Evolutionary conservation across 306 rosid species (phyloP), one percentile per base, ranked within the genome.

Genomic region (Arachis hypogaea): DNA sequence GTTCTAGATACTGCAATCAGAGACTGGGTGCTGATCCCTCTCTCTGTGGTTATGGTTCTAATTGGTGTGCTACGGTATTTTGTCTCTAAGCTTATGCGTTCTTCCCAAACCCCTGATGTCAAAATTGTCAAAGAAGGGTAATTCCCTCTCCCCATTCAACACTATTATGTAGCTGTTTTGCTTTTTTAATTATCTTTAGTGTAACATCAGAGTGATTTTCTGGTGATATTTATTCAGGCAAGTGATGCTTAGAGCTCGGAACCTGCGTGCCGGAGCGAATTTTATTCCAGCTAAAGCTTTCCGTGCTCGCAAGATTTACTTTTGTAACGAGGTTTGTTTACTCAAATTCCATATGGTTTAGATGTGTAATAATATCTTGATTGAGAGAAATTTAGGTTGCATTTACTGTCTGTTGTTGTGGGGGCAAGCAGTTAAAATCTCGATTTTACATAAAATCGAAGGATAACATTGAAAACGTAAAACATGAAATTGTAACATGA

Each of bases 1-100:
- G 97, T 94, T 50, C 93, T 94, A 14, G 97, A 94, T 69, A 92
- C 99, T 18, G 96, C 99, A 47, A 94, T 94, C 88, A 92, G 97
- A 89, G 95, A 94, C 46, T 94, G 99, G 99, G 99, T 94, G 5
- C 81, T 94, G 60, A 94, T 94, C 85, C 99, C 99, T 65, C 96
- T 94, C 70, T 94, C 99, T 10, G 93, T 92, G 58, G 99, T 94
- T 63, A 94, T 94, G 99, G 99, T 94, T 45, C 99, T 94, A 44
- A 94, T 94, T 54, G 99, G 99, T 3, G 91, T 94, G 64, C 93
- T 94, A 14, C 99, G 99, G 6, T 87, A 94, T 83, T 91, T 92
- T 56, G 99, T 94, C 69, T 84, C 99, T 1, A 94, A 94, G 87
- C 97, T 94, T 74, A 82, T 94, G 96, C 96, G 86, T 59, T 89